Evolutionary conservation across 495 filamentous ascomycete species (phyloP).

Genomic region (Penicillium antarcticum): DNA sequence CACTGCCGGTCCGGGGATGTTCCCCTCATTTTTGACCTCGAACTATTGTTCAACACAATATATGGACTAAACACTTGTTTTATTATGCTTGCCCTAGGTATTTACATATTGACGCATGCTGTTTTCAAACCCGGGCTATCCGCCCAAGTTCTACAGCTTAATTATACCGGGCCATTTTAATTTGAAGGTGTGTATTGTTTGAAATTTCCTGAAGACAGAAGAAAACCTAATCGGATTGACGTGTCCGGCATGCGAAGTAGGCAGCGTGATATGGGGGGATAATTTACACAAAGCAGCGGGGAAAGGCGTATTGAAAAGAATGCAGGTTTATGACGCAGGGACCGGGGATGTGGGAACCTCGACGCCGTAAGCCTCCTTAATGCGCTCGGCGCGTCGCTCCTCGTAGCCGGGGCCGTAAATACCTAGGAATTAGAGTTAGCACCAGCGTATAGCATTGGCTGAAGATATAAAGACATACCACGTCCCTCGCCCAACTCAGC

Average conservation of each 20-base stretch:
- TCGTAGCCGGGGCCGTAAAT: slow-evolving; percentile 82
- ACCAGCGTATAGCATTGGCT: neutral
- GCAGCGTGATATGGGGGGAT: slow-evolving; percentile 36
- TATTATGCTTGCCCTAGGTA: too few relatives aligned
- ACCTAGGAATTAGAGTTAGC: slow-evolving; percentile 50
- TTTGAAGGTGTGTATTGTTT: slow-evolving; percentile 5
- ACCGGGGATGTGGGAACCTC: slow-evolving; percentile 58
- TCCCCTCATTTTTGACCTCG: neutral
- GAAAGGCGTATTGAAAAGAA: slow-evolving; percentile 18
- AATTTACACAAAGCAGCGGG: slow-evolving; percentile 40
- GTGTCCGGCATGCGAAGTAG: slow-evolving; percentile 35
- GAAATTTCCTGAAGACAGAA: slow-evolving; percentile 11
- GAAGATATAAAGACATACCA: slow-evolving; percentile 52
- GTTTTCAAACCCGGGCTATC: too few relatives aligned
- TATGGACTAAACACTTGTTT: too few relatives aligned
- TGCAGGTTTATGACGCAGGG: slow-evolving; percentile 38
- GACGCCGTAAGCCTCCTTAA: slow-evolving; percentile 89
- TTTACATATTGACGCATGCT: neutral
- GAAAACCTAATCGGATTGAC: slow-evolving; percentile 18
- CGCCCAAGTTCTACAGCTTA: too few relatives aligned
- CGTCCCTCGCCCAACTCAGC: slow-evolving; percentile 83
- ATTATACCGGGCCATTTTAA: neutral
- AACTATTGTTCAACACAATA: neutral
- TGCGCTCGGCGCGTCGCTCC: slow-evolving; percentile 75
- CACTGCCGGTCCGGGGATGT: neutral